Percentiles rank a stretch among this genome's conserved stretches.
These are phyloP conservation scores for Agapanthus africanus DNA, from an alignment of 106 monocot species.

Conservation along the genomic window DNA sequence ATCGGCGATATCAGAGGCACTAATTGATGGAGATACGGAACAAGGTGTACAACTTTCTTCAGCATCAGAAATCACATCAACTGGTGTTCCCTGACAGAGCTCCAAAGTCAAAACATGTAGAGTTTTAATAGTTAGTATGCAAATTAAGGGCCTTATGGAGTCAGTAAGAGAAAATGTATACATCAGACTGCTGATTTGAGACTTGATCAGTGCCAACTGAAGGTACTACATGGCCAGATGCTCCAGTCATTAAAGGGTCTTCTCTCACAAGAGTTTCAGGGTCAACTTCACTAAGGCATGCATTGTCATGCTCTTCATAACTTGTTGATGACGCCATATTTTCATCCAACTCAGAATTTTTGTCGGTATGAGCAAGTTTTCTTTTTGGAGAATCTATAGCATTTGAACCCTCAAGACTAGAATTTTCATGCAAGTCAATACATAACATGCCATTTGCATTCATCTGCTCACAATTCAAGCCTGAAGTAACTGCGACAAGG, in stretches of 20 bases:
- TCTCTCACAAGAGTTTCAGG: constrained; percentile 1
- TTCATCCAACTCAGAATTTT: constrained; percentile 26
- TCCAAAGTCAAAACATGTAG: constrained; percentile 3
- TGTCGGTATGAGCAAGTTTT: constrained; percentile 16
- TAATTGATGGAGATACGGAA: constrained; percentile 19
- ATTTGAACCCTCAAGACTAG: constrained; percentile 15
- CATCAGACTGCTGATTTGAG: constrained; percentile 20
- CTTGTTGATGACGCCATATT: constrained; percentile 16
- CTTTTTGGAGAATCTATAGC: constrained; percentile 20
- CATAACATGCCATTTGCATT: constrained; percentile 6
- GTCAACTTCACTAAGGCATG: constrained; percentile 18
- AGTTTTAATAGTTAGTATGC: background rate
- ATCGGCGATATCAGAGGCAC: constrained; percentile 27
- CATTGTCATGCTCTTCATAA: constrained; percentile 7
- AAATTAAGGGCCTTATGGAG: background rate
- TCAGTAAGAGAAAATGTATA: constrained; percentile 10
- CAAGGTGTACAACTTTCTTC: constrained; percentile 24
- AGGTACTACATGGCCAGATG: constrained; percentile 10
- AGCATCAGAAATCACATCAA: constrained; percentile 34
- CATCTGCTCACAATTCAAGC: constrained; percentile 8
- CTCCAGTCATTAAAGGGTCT: constrained; percentile 12
- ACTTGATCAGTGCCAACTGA: constrained; percentile 11
- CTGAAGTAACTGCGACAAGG: constrained; percentile 24
- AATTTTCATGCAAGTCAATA: constrained; percentile 25
- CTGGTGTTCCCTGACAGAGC: constrained; percentile 22